phyloP scores from a whole-genome alignment of 1,139 yeast species.

The Kluyveromyces marxianus region DNA sequence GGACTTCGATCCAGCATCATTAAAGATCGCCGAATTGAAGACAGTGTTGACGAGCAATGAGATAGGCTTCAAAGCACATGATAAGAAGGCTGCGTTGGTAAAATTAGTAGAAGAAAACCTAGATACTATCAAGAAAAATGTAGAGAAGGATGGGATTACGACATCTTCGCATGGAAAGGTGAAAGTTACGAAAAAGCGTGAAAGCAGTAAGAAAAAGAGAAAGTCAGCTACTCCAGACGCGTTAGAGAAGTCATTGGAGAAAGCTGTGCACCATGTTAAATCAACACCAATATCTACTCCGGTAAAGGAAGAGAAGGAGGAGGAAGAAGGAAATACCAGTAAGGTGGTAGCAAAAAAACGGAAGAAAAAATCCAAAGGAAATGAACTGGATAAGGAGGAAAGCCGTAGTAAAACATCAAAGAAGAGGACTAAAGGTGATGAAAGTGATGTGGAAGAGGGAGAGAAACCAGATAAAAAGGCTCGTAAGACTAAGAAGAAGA shows the following conservation, averaged over 20 bases:
- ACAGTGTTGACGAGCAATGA: constrained; percentile 50
- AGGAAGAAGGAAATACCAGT: not conserved
- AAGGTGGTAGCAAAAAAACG: not conserved
- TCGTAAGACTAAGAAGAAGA: constrained; percentile 1
- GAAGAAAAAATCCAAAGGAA: constrained; percentile 3
- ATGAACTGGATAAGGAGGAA: not conserved
- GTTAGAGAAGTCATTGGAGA: not conserved
- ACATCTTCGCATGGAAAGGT: not conserved
- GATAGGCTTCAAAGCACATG: constrained; percentile 49
- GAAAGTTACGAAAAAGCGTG: constrained; percentile 6
- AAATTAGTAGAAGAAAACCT: constrained; percentile 46
- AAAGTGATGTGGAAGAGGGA: not conserved
- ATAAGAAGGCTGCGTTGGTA: constrained; percentile 56
- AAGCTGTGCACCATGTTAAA: not conserved
- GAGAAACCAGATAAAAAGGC: not conserved
- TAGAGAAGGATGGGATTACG: constrained; percentile 11
- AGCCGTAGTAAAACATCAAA: not conserved
- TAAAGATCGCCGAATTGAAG: constrained; percentile 60
- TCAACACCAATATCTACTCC: not conserved
- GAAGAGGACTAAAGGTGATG: constrained; percentile 4
- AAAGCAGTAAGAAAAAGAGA: constrained; percentile 6
- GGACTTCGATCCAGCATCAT: constrained; percentile 55
- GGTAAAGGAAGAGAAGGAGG: not conserved
- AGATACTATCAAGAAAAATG: constrained; percentile 17
- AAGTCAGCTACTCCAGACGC: constrained; percentile 2